phyloP scores from a whole-genome alignment of 192 early-diverging fungal species.

The Umbelopsis sp. region DNA sequence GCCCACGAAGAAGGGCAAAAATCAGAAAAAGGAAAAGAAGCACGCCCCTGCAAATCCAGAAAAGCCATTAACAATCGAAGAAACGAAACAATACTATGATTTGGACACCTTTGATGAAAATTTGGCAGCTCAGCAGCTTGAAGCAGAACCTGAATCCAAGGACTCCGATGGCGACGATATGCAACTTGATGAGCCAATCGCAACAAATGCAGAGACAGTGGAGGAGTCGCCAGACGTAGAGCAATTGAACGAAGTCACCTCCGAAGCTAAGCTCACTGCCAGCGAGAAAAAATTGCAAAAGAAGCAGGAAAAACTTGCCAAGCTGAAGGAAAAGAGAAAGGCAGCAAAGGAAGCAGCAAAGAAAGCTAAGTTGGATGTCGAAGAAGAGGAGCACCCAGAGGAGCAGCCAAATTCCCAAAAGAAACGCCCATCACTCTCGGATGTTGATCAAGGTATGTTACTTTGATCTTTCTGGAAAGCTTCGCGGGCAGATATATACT shows the following conservation, averaged over 20 bases:
- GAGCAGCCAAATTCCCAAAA: not conserved
- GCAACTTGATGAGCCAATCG: slow-evolving; percentile 19
- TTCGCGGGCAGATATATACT: not conserved
- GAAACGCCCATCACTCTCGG: slow-evolving; percentile 17
- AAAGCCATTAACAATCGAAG: slow-evolving; percentile 49
- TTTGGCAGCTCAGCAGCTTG: slow-evolving; percentile 23
- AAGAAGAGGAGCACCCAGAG: not conserved
- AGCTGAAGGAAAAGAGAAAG: slow-evolving; percentile 15
- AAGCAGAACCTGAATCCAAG: not conserved
- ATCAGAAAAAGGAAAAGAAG: slow-evolving; percentile 33
- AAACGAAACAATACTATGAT: slow-evolving; percentile 61
- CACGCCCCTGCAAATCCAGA: slow-evolving; percentile 46
- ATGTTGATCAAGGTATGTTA: slow-evolving; percentile 44
- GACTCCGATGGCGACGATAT: slow-evolving; percentile 30
- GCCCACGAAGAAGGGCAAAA: slow-evolving; percentile 21
- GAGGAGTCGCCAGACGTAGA: slow-evolving; percentile 19
- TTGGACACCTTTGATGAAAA: slow-evolving; percentile 85
- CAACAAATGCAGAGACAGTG: slow-evolving; percentile 31
- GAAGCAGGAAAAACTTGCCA: slow-evolving; percentile 1
- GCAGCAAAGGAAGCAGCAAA: not conserved
- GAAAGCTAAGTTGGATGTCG: not conserved
- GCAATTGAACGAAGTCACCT: slow-evolving; percentile 18
- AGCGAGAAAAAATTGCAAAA: slow-evolving; percentile 13
- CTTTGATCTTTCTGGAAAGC: too few relatives aligned
- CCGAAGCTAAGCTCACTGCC: slow-evolving; percentile 12